A percentile compares a stretch with the other conserved stretches of the same genome.
Evolutionary conservation across 352 stramenopile species (phyloP).

Genomic region (Peronosclerospora sorghi): DNA sequence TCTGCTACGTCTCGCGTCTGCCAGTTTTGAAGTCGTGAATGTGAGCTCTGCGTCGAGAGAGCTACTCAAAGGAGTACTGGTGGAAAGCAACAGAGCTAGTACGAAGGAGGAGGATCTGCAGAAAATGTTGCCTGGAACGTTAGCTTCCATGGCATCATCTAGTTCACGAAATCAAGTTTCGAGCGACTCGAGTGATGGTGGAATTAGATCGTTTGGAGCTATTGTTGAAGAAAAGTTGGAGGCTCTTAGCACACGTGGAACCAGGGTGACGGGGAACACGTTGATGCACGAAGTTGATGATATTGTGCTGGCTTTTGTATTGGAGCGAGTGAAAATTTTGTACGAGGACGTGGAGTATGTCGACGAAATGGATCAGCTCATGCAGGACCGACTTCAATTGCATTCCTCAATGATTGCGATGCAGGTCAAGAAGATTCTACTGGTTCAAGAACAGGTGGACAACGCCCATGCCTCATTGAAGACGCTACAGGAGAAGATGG

Average conservation of each 20-base stretch:
- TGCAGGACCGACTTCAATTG: constrained; percentile 44
- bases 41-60: constrained; percentile 63
- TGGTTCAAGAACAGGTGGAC: constrained; percentile 27
- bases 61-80: constrained; percentile 46
- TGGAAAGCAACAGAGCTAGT: constrained; percentile 15
- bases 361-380: constrained; percentile 56
- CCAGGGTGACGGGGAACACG: constrained; percentile 54
- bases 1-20: constrained; percentile 56
- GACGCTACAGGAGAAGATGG: constrained; percentile 43
- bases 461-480: constrained; percentile 25
- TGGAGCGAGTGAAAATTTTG: constrained; percentile 65
- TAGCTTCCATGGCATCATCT: constrained; percentile 43
- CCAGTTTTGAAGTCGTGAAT: constrained; percentile 71
- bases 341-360: constrained; percentile 72
- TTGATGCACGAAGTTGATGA: constrained; percentile 55
- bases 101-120: constrained; percentile 9
- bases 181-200: constrained; percentile 9
- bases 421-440: constrained; percentile 32
- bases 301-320: constrained; percentile 56
- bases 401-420: constrained; percentile 49
- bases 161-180: constrained; percentile 6
- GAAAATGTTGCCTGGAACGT: constrained; percentile 34
- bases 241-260: constrained; percentile 36
- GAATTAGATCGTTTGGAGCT: constrained; percentile 38
- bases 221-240: constrained; percentile 58